These are phyloP conservation scores for Ananas comosus DNA, from an alignment of 176 grass and related monocot genomes.

Conservation along the genomic window DNA sequence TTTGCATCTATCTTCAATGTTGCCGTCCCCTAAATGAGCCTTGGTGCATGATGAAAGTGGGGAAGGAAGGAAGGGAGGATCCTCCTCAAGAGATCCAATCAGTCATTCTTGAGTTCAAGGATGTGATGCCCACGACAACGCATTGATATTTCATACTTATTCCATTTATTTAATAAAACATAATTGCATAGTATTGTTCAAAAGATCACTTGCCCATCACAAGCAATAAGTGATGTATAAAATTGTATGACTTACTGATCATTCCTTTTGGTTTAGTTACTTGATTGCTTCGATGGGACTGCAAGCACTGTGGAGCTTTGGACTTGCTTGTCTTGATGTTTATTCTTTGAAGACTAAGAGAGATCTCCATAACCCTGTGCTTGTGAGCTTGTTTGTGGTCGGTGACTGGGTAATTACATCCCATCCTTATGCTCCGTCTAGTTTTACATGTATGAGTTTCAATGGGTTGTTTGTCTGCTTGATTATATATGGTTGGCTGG, in stretches of 20 bases:
- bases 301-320: conserved; percentile 81
- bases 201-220: neutral
- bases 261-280: conserved; percentile 49
- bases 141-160: too few relatives aligned
- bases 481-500: too few relatives aligned
- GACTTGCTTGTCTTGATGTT: conserved; percentile 73
- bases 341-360: conserved; percentile 53
- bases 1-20: too few relatives aligned
- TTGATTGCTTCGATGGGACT: conserved; percentile 89
- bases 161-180: too few relatives aligned
- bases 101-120: too few relatives aligned
- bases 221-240: neutral
- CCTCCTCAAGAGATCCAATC: too few relatives aligned
- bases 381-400: conserved; percentile 82
- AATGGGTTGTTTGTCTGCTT: neutral
- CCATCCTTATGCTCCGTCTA: neutral
- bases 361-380: conserved; percentile 59
- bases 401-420: conserved; percentile 82
- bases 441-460: neutral
- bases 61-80: too few relatives aligned
- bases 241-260: conserved; percentile 4
- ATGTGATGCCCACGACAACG: too few relatives aligned
- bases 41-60: too few relatives aligned
- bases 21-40: too few relatives aligned
- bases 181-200: neutral